Conservation (phyloP, 2,329 filamentous ascomycete species). For the Apiospora malaysiana region DNA sequence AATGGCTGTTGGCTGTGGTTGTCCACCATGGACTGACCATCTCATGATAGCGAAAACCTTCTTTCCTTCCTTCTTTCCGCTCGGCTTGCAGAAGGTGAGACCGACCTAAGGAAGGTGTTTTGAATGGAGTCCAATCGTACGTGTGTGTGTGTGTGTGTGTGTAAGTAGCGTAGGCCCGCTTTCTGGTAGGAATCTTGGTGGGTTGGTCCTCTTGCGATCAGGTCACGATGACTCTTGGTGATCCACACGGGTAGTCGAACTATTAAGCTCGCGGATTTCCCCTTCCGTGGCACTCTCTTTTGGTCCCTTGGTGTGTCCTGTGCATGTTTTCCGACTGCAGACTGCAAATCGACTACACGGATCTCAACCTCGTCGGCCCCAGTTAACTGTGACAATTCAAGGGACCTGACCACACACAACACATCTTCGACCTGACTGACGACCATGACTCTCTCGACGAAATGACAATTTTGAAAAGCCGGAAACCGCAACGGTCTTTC, state of each 20-base stretch:
- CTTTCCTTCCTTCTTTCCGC: background rate
- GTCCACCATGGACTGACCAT: background rate
- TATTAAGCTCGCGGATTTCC: slow-evolving; percentile 1
- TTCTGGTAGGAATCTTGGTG: background rate
- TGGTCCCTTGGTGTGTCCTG: background rate
- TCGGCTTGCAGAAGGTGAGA: background rate
- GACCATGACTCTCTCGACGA: background rate
- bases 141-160: background rate
- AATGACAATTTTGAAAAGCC: background rate
- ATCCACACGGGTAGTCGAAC: slow-evolving; percentile 2
- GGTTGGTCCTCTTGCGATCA: background rate
- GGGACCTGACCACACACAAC: background rate
- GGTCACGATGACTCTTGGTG: slow-evolving; percentile 11
- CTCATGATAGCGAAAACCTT: background rate
- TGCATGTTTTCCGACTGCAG: background rate
- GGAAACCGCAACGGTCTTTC: background rate
- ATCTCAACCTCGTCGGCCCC: background rate
- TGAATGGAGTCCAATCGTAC: background rate
- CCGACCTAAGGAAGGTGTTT: background rate
- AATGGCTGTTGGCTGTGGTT: background rate
- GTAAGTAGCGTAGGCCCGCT: slow-evolving; percentile 11
- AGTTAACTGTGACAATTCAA: background rate
- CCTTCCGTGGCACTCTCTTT: background rate
- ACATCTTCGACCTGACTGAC: background rate
- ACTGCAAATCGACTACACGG: background rate